Percentiles rank a stretch among this genome's conserved stretches.
phyloP scores from a whole-genome alignment of 2,329 filamentous ascomycete genomes.

The Grosmannia clavigera region DNA sequence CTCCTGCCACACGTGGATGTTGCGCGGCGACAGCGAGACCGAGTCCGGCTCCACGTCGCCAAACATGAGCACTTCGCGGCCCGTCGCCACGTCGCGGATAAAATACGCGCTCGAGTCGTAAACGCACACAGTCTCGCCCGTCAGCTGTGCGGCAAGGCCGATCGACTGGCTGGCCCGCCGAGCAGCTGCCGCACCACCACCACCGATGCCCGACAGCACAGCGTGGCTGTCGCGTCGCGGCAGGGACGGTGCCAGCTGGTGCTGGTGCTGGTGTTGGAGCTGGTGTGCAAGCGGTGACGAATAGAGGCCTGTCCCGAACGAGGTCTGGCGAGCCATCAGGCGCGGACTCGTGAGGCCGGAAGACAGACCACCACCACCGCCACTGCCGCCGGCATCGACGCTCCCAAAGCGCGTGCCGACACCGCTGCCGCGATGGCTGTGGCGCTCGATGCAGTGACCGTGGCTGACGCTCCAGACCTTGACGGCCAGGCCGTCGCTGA shows the following conservation, averaged over 20 bases:
- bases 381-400: conserved; percentile 27
- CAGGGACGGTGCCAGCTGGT: conserved; percentile 8
- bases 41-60: conserved; percentile 92
- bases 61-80: conserved; percentile 78
- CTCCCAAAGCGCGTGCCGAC: conserved; percentile 36
- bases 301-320: conserved; percentile 1
- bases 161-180: conserved; percentile 3
- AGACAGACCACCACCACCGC: neutral
- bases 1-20: conserved; percentile 72
- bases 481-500: conserved; percentile 79
- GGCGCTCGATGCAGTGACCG: conserved; percentile 71
- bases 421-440: conserved; percentile 51
- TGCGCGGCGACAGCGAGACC: conserved; percentile 69
- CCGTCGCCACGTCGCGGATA: conserved; percentile 60
- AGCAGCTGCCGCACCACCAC: neutral
- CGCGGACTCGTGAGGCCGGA: conserved; percentile 16
- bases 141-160: neutral
- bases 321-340: conserved; percentile 12
- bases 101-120: conserved; percentile 91
- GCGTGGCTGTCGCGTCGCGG: conserved; percentile 11
- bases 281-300: neutral
- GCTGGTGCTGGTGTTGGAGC: conserved; percentile 9
- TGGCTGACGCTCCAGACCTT: conserved; percentile 83
- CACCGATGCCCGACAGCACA: neutral
- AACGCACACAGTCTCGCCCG: conserved; percentile 48